These are phyloP conservation scores for Wakefieldia striispora DNA, from an alignment of 768 basidiomycete species.

Conservation along the genomic window DNA sequence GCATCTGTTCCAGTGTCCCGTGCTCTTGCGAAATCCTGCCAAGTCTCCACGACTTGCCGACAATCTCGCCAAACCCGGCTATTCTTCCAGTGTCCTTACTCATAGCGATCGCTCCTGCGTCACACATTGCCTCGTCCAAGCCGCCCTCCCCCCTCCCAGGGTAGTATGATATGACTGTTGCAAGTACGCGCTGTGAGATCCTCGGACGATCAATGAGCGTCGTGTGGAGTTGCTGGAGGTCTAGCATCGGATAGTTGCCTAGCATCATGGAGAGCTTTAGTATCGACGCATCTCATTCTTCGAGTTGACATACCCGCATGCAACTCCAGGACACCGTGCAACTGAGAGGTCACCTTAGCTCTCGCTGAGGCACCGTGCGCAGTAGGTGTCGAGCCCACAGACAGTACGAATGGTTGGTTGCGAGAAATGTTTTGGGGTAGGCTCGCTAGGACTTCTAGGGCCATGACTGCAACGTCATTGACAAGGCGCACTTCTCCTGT, in stretches of 20 bases:
- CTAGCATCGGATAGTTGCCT: conserved; percentile 83
- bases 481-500: conserved; percentile 69
- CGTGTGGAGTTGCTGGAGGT: conserved; percentile 82
- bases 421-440: conserved; percentile 33
- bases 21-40: conserved; percentile 77
- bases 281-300: neutral
- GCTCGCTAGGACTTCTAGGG: conserved; percentile 44
- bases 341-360: conserved; percentile 41
- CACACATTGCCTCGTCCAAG: conserved; percentile 74
- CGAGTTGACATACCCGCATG: conserved; percentile 56
- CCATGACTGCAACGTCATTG: conserved; percentile 59
- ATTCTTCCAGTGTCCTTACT: conserved; percentile 82
- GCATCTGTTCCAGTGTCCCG: conserved; percentile 56
- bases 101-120: conserved; percentile 84
- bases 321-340: conserved; percentile 68
- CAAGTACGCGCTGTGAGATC: conserved; percentile 67
- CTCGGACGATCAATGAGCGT: conserved; percentile 51
- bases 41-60: conserved; percentile 63
- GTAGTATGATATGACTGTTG: conserved; percentile 79
- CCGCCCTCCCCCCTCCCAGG: conserved; percentile 61
- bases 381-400: conserved; percentile 86
- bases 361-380: conserved; percentile 72
- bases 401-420: conserved; percentile 60
- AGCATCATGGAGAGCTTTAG: conserved; percentile 1
- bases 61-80: conserved; percentile 67